These are phyloP conservation scores for Madurella mycetomatis DNA, from an alignment of 2,329 filamentous ascomycete genomes.

Conservation along the genomic window DNA sequence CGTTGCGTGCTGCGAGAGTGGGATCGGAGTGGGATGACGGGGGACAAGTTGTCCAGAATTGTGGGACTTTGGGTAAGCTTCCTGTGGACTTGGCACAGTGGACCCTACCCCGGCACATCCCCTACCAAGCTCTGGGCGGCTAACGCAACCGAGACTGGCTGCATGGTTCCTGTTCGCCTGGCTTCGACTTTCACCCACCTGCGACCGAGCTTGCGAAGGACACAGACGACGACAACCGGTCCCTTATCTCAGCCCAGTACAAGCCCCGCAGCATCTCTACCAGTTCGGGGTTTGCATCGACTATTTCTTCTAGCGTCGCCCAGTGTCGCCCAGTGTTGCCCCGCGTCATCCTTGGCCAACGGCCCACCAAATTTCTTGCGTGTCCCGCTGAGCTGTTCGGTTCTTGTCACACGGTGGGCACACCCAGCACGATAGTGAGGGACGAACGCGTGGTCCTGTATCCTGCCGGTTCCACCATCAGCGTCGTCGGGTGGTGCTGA, in stretches of 20 bases:
- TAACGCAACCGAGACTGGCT: constrained; percentile 10
- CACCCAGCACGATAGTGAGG: constrained; percentile 4
- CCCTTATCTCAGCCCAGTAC: background rate
- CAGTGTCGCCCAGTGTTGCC: background rate
- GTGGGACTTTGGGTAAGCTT: background rate
- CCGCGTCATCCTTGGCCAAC: background rate
- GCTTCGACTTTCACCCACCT: background rate
- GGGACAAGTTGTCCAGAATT: background rate
- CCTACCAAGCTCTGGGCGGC: constrained; percentile 4
- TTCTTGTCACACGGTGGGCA: background rate
- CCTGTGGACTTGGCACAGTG: constrained; percentile 2
- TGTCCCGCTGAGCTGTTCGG: background rate
- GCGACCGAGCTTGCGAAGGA: background rate
- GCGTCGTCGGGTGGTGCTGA: constrained; percentile 36
- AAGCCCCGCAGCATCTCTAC: too few species aligned
- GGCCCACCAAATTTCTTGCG: background rate
- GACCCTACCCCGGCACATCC: constrained; percentile 11
- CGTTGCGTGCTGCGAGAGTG: too few species aligned
- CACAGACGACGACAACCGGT: background rate
- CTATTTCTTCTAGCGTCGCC: background rate
- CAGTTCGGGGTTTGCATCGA: too few species aligned
- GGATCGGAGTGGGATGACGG: background rate
- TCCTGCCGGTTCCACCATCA: constrained; percentile 10
- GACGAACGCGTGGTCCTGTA: constrained; percentile 7
- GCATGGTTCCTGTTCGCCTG: background rate